These are phyloP conservation scores for Oidium heveae DNA, from an alignment of 2,329 filamentous ascomycete genomes.

Conservation along the genomic window DNA sequence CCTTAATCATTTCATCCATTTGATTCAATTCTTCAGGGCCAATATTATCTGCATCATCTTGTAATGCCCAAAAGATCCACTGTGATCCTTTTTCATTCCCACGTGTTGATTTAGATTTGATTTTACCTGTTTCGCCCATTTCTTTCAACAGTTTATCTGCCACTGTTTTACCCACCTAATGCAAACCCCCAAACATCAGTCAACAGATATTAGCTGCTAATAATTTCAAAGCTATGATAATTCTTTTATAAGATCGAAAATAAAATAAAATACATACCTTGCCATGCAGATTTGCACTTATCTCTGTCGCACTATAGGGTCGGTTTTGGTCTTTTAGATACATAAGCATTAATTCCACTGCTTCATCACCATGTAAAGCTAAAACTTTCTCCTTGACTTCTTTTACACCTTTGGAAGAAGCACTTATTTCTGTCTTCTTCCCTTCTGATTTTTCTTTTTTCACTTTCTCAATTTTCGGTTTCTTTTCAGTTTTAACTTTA, in stretches of 20 bases:
- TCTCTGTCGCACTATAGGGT: slow-evolving; percentile 22
- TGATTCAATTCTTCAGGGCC: slow-evolving; percentile 22
- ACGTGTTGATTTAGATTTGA: slow-evolving; percentile 23
- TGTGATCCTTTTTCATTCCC: slow-evolving; percentile 11
- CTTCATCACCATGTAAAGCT: slow-evolving; percentile 12
- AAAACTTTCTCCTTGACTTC: slow-evolving; percentile 12
- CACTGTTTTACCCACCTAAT: slow-evolving; percentile 19
- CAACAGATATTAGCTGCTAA: background rate
- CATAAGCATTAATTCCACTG: slow-evolving; percentile 13
- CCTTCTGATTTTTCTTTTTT: slow-evolving; percentile 1
- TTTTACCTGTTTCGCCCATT: slow-evolving; percentile 30
- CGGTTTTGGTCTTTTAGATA: slow-evolving; percentile 17
- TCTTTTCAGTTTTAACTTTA: slow-evolving; percentile 1
- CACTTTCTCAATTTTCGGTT: slow-evolving; percentile 1
- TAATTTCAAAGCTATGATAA: too few relatives aligned
- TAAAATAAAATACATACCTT: slow-evolving; percentile 16
- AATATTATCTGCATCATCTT: slow-evolving; percentile 21
- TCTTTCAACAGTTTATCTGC: slow-evolving; percentile 36
- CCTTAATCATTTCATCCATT: slow-evolving; percentile 22
- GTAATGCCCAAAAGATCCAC: slow-evolving; percentile 14
- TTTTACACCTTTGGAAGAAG: slow-evolving; percentile 7
- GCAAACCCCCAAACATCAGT: slow-evolving; percentile 6
- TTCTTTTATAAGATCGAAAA: background rate
- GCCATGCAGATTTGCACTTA: slow-evolving; percentile 35
- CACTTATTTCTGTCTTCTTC: background rate